These are phyloP conservation scores for Miscanthus lutarioriparius DNA, from an alignment of 176 grass and related monocot species.

Conservation along the genomic window DNA sequence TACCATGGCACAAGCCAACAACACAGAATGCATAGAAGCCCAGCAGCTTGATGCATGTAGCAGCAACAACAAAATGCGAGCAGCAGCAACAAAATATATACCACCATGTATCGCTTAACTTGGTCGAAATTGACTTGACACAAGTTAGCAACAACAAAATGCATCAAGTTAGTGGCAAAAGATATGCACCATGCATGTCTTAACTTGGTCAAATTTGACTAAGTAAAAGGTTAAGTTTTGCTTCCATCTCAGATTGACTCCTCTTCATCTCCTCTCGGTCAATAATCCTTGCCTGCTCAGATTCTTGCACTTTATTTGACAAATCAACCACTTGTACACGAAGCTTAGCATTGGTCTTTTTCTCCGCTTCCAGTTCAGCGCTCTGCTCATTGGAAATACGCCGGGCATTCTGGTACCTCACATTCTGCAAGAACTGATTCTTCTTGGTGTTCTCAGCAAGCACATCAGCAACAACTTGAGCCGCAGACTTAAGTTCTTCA, in stretches of 20 bases:
- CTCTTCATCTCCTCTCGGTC: no score
- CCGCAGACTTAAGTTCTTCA: background rate
- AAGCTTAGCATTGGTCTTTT: background rate
- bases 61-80: no score
- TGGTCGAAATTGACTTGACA: no score
- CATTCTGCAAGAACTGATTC: background rate
- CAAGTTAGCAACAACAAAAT: no score
- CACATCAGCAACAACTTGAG: background rate
- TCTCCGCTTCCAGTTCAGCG: background rate
- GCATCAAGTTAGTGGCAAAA: background rate
- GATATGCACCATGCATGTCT: background rate
- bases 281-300: no score
- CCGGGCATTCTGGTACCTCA: background rate
- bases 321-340: background rate
- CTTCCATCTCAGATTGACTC: background rate
- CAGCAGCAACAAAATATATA: no score
- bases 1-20: background rate
- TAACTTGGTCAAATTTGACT: background rate
- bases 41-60: no score
- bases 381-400: background rate
- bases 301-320: background rate
- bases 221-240: background rate
- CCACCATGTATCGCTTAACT: no score
- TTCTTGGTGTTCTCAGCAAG: background rate
- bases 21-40: no score